A percentile compares a stretch with the other conserved stretches of the same genome.
Conservation (phyloP, 306 rosid genomes). For the Lagenaria siceraria region DNA sequence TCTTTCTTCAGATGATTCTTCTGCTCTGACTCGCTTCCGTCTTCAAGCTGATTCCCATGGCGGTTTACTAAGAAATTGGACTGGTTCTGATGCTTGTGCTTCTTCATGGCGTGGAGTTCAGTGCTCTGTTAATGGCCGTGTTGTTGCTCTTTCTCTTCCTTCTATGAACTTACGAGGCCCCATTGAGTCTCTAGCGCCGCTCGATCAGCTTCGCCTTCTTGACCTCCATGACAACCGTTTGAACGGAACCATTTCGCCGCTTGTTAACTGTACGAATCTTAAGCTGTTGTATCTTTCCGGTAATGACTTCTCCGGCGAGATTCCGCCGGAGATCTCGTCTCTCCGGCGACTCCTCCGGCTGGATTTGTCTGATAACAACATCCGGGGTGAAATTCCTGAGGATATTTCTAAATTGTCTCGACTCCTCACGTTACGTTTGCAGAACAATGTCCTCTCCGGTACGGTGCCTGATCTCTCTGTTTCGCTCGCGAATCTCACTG, state of each 20-base stretch:
- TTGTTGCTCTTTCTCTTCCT: conserved; percentile 47
- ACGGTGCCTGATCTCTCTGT: conserved; percentile 52
- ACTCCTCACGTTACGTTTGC: conserved; percentile 64
- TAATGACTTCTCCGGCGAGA: conserved; percentile 78
- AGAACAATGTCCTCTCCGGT: conserved; percentile 68
- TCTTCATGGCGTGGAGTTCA: conserved; percentile 59
- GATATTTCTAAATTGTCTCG: conserved; percentile 26
- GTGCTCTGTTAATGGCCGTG: conserved; percentile 46
- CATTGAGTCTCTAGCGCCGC: conserved; percentile 33
- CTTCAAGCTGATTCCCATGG: conserved; percentile 62
- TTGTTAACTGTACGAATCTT: conserved; percentile 63
- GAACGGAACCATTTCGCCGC: conserved; percentile 43
- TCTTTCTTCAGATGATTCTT: conserved; percentile 37
- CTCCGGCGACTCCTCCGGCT: conserved; percentile 46
- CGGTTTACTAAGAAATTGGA: conserved; percentile 64
- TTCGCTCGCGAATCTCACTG: conserved; percentile 34
- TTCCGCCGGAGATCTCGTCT: conserved; percentile 37
- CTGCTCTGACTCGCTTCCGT: conserved; percentile 54
- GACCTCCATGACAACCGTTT: conserved; percentile 79
- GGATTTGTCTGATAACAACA: conserved; percentile 84
- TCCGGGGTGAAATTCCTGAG: conserved; percentile 41
- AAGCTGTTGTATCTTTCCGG: conserved; percentile 67
- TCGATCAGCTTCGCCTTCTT: conserved; percentile 71
- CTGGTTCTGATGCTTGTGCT: conserved; percentile 56
- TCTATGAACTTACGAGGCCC: conserved; percentile 81